Evolutionary conservation across 2,329 filamentous ascomycete genomes (phyloP).

Genomic region (Diplodia mutila): DNA sequence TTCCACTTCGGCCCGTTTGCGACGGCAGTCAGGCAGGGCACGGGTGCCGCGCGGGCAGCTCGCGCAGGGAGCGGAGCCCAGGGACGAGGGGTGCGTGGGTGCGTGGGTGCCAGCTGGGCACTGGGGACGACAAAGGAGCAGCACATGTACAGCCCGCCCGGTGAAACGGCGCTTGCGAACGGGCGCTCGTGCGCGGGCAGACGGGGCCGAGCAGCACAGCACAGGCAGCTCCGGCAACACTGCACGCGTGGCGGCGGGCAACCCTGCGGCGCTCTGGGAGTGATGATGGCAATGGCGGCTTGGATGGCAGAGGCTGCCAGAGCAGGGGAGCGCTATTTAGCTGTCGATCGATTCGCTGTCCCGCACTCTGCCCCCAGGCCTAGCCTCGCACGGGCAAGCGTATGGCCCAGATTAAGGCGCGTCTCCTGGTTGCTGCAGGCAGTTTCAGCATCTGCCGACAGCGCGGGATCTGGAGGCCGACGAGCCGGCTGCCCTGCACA

Average conservation of each 20-base stretch:
- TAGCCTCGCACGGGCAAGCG: conserved; percentile 12
- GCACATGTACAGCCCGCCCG: conserved; percentile 8
- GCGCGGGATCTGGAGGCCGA: conserved; percentile 9
- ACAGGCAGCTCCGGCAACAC: not conserved
- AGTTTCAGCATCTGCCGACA: conserved; percentile 20
- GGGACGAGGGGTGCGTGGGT: not conserved
- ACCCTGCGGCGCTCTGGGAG: not conserved
- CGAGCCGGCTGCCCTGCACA: not conserved
- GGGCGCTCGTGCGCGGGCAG: conserved; percentile 1
- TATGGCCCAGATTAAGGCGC: conserved; percentile 8
- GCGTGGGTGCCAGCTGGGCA: too few relatives aligned
- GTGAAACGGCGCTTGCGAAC: conserved; percentile 1
- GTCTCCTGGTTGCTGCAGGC: conserved; percentile 14
- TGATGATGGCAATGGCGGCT: not conserved
- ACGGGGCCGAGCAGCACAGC: not conserved
- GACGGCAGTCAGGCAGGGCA: conserved; percentile 4
- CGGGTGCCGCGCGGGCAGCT: conserved; percentile 9
- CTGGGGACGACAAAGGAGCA: conserved; percentile 21
- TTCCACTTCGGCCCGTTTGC: conserved; percentile 14
- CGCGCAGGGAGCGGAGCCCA: not conserved
- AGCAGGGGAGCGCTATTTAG: conserved; percentile 10
- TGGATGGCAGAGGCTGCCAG: not conserved
- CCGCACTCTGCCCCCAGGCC: conserved; percentile 15
- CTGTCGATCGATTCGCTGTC: conserved; percentile 19
- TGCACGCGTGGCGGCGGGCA: conserved; percentile 13